Percentiles rank a stretch among this genome's conserved stretches.
Evolutionary conservation across 2,329 filamentous ascomycete genomes (phyloP).

Genomic region (Trichoderma aggressivum): DNA sequence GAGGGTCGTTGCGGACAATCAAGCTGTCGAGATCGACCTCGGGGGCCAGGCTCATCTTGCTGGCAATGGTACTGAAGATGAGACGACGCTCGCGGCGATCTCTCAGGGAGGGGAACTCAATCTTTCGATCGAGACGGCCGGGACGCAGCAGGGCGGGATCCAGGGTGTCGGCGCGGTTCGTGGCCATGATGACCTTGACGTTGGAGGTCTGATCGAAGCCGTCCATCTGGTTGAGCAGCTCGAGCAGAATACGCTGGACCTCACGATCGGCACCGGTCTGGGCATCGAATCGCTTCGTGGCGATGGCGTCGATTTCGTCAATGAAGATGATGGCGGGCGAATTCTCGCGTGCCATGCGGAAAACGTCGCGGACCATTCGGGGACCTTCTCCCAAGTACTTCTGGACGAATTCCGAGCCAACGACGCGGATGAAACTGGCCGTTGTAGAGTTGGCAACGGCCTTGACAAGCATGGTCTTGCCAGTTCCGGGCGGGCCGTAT

Average conservation of each 20-base stretch:
- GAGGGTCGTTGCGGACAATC: conserved; percentile 93
- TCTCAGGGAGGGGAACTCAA: conserved; percentile 93
- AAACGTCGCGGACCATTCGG: conserved; percentile 98
- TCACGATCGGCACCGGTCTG: conserved; percentile 97
- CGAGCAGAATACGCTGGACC: conserved; percentile 95
- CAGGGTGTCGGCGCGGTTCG: conserved; percentile 94
- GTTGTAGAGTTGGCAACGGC: conserved; percentile 98
- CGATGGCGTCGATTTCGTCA: conserved; percentile 98
- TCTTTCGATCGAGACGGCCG: conserved; percentile 94
- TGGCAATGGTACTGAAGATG: conserved; percentile 95
- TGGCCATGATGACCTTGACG: conserved; percentile 99
- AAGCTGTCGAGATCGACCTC: conserved; percentile 95
- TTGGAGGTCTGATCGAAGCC: conserved; percentile 98
- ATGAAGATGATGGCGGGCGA: conserved; percentile 99
- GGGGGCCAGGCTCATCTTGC: conserved; percentile 94
- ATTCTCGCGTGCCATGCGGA: conserved; percentile 98
- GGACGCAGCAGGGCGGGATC: conserved; percentile 93
- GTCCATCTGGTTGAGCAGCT: conserved; percentile 99
- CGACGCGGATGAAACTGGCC: conserved; percentile 96
- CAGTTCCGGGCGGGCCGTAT: conserved; percentile 92
- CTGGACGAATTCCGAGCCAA: conserved; percentile 97
- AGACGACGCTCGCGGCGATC: conserved; percentile 92
- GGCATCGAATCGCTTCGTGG: conserved; percentile 97
- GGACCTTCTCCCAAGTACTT: conserved; percentile 98
- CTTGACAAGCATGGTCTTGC: conserved; percentile 97